Evolutionary conservation across 371 early-diverging fungal genomes (phyloP).

Genomic region (Smittium culicis): DNA sequence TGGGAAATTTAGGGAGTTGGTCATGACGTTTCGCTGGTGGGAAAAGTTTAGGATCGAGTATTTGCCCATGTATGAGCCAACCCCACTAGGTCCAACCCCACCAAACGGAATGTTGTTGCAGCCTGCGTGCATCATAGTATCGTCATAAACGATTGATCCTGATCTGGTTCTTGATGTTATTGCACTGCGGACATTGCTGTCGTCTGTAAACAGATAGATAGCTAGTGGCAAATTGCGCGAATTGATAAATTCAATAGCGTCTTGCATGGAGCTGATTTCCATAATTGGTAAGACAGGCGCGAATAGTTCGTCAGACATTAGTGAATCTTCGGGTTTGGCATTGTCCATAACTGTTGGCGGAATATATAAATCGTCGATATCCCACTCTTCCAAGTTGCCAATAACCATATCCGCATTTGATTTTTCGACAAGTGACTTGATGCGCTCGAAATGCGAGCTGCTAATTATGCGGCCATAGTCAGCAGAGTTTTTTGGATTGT

Average conservation of each 20-base stretch:
- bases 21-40: constrained; percentile 41
- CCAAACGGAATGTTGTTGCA: constrained; percentile 68
- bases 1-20: constrained; percentile 20
- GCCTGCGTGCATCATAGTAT: constrained; percentile 44
- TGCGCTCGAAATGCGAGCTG: constrained; percentile 52
- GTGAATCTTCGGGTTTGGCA: constrained; percentile 26
- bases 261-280: constrained; percentile 48
- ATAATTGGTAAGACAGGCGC: constrained; percentile 80
- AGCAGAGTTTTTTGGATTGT: constrained; percentile 35
- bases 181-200: constrained; percentile 23
- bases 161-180: constrained; percentile 44
- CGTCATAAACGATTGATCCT: constrained; percentile 69
- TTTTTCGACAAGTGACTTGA: constrained; percentile 39
- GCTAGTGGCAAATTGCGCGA: constrained; percentile 51
- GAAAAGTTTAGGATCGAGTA: constrained; percentile 60
- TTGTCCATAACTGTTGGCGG: constrained; percentile 49
- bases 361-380: constrained; percentile 43
- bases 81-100: constrained; percentile 79
- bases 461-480: constrained; percentile 58
- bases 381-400: constrained; percentile 38
- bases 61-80: constrained; percentile 75
- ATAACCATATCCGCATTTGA: constrained; percentile 37
- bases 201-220: constrained; percentile 47
- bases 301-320: constrained; percentile 69
- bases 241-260: constrained; percentile 53